Conservation (phyloP, 179 eudicot genomes). For the Drosera spatulata region DNA sequence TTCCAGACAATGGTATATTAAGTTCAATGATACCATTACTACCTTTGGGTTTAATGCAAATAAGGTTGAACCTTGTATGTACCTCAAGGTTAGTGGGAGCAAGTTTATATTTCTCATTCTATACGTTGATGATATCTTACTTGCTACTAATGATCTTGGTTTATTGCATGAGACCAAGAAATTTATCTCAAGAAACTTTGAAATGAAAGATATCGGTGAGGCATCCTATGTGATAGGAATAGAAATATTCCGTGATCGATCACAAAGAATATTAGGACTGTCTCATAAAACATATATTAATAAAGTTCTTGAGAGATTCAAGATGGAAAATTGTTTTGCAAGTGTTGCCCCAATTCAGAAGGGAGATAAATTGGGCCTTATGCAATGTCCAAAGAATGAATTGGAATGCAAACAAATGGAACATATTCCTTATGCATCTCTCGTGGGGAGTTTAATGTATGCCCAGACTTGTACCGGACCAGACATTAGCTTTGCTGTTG, state of each 20-base stretch:
- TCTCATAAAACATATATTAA: too few relatives aligned
- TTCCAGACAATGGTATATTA: too few relatives aligned
- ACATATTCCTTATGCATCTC: not conserved
- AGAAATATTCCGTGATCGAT: not conserved
- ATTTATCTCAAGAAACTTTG: too few relatives aligned
- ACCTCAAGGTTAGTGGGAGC: too few relatives aligned
- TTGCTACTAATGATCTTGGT: too few relatives aligned
- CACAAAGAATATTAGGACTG: not conserved
- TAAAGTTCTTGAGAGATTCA: not conserved
- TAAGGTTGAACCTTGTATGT: not conserved
- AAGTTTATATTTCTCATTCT: too few relatives aligned
- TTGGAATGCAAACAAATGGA: too few relatives aligned
- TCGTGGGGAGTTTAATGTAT: not conserved
- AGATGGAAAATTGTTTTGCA: not conserved
- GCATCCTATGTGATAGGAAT: not conserved
- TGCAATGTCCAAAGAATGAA: too few relatives aligned
- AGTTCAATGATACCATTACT: not conserved
- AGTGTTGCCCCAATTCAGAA: not conserved
- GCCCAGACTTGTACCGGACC: not conserved
- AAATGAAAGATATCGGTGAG: not conserved
- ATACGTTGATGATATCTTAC: too few relatives aligned
- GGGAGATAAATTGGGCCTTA: too few relatives aligned
- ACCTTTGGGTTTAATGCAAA: not conserved
- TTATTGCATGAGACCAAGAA: too few relatives aligned
- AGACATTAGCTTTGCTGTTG: not conserved